Percentiles rank a stretch among this genome's conserved stretches.
phyloP scores from a whole-genome alignment of 2,329 filamentous ascomycete genomes.

The Aspergillus oerlinghausenensis region DNA sequence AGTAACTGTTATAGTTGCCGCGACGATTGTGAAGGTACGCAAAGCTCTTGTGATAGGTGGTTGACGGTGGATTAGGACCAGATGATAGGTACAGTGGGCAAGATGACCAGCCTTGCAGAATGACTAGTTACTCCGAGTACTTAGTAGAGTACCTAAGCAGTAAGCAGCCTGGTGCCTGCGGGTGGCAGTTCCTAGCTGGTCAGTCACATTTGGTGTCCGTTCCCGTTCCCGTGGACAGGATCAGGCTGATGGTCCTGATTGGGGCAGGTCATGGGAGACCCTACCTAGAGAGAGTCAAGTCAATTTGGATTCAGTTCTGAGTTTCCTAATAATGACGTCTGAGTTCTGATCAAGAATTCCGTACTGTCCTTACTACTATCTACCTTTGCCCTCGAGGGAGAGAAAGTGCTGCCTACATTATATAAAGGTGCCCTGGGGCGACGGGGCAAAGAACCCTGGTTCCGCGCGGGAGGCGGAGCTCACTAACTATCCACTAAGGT shows the following conservation, averaged over 20 bases:
- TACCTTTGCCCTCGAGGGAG: background rate
- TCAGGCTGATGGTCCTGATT: conserved; percentile 4
- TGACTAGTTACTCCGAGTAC: too few relatives aligned
- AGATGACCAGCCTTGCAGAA: background rate
- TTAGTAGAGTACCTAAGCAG: background rate
- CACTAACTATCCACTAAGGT: too few relatives aligned
- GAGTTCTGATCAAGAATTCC: background rate
- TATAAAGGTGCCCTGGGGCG: background rate
- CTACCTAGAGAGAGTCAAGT: background rate
- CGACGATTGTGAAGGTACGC: background rate
- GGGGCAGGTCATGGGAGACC: background rate
- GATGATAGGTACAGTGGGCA: background rate
- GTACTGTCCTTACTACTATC: background rate
- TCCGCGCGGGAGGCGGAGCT: background rate
- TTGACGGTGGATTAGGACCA: background rate
- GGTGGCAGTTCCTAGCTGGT: background rate
- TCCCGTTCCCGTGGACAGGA: background rate
- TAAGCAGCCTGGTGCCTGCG: background rate
- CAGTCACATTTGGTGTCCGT: background rate
- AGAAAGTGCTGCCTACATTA: background rate
- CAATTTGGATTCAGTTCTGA: background rate
- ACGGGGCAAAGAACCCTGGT: background rate
- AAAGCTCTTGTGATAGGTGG: conserved; percentile 1
- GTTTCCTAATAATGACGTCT: too few relatives aligned
- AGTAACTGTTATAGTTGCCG: background rate